Base-by-base conservation (phyloP, 108 stramenopile genomes). In the Pseudonitzschia delicatissima region DNA sequence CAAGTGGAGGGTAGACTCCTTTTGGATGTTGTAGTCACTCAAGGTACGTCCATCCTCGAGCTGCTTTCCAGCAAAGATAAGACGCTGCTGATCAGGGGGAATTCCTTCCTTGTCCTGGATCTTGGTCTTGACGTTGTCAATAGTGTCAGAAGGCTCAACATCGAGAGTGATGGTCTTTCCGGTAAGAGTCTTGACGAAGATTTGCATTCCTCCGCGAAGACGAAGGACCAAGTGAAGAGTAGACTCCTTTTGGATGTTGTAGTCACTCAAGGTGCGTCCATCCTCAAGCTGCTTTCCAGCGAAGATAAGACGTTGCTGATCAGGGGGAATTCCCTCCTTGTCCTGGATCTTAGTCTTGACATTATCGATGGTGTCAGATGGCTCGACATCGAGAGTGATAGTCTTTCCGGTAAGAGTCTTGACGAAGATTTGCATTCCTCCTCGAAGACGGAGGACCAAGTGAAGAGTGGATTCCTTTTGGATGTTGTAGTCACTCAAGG, bases 311-410 rank as follows among this genome's bases (percentile, higher is more conserved):
- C 84, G 82, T 58, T 85, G 87, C 53, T 88, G 85, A 72, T 98
- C 97, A 15, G 98, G 96, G 8, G 98, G 98, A 73, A 98, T 98
- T 51, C 97, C 98, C 80, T 99, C 98, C 85, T 96, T 95, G 79
- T 98, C 97, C 71, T 99, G 97, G 64, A 98, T 98, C 92, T 95
- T 97, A 58, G 95, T 87, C 96, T 99, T 98, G 67, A 99, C 96
- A 66, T 98, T 96, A 66, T 97, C 98, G 83, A 99, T 98, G 47
- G 97, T 97, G 84, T 99, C 98, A 28, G 85, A 82, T 26, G 97
- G 92, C 82, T 98, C 97, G 53, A 99, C 98, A 80, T 99, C 97
- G 64, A 99, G 84, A 27, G 98, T 99, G 87, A 99, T 99, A 65
- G 97, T 99, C 90, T 97, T 99, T 61, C 97, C 98, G 84, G 96